Base-by-base conservation (phyloP, 1,284 basidiomycete genomes). In the Boletus hoseneyae region DNA sequence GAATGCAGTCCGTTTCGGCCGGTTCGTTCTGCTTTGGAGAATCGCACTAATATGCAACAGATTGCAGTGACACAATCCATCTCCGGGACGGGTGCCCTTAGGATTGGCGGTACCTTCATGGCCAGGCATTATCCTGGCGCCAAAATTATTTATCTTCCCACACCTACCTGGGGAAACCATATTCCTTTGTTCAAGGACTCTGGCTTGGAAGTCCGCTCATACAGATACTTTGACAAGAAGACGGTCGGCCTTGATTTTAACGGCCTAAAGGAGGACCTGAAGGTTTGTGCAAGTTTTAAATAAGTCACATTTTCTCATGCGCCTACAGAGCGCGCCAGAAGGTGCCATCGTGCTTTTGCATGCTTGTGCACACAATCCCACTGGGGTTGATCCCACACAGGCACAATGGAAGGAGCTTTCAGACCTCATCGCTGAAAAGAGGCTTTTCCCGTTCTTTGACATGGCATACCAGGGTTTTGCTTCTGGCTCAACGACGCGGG, bases 381-480 rank as follows among this genome's bases (percentile, higher is more conserved):
- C 96, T 39, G 94, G 97, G 59, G 84, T 99, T 57, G 97, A 99
- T 74, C 96, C 94, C 25, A 97, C 94, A 10, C 80, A 80, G 38
- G 86, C 84, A 47, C 95, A 99, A 75, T 99, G 97, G 97, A 80
- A 80, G 57, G 83, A 93, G 71, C 86, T 99, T 52, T 93, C 90
- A 42, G 81, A 93, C 62, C 77, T 98, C 51, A 76, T 97, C 64
- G 85, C 88, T 64, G 88, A 93, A 74, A 92, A 85, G 76, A 80
- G 82, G 56, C 80, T 93, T 57, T 94, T 95, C 82, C 89, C 92
- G 56, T 91, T 93, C 80, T 93, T 95, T 67, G 92, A 93, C 73
- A 97, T 94, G 93, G 97, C 97, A 29, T 99, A 97, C 75, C 91
- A 95, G 70, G 93, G 92, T 49, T 95, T 95, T 67, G 93, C 94